Percentiles rank a stretch among this genome's conserved stretches.
Conservation (phyloP, 2,329 filamentous ascomycete species). For the Dactylonectria estremocensis region DNA sequence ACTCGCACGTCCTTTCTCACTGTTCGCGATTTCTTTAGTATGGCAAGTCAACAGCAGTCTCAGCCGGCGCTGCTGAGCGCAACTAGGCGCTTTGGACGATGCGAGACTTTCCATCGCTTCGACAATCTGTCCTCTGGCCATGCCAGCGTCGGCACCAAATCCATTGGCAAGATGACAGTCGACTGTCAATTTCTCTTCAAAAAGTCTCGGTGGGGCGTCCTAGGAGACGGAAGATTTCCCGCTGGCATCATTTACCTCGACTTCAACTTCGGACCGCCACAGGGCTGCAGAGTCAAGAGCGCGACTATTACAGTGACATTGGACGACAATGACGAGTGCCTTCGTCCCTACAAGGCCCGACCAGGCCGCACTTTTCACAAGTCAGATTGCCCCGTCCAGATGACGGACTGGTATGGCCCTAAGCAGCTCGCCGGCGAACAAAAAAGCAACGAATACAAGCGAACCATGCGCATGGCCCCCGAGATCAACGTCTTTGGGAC, state of each 20-base stretch:
- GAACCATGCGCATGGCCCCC: neutral
- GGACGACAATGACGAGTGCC: neutral
- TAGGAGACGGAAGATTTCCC: neutral
- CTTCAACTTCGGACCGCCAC: neutral
- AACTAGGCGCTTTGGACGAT: neutral
- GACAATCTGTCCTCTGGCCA: neutral
- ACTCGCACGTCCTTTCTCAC: too few species aligned
- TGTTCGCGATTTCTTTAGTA: too few species aligned
- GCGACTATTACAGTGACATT: neutral
- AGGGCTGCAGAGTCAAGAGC: neutral
- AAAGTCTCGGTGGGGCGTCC: neutral
- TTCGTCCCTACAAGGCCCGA: neutral
- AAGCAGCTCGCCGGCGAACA: neutral
- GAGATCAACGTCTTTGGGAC: neutral
- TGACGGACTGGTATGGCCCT: neutral
- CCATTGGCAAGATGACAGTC: neutral
- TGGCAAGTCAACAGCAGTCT: too few species aligned
- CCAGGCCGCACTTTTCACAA: too few species aligned
- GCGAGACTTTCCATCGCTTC: neutral
- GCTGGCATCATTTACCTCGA: slow-evolving; percentile 1
- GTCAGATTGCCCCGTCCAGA: neutral
- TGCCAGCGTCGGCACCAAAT: neutral
- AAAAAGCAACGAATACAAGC: neutral
- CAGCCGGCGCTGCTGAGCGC: neutral
- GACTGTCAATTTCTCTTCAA: neutral